phyloP scores from a whole-genome alignment of 345 rosid species.

The Trapa bicornis region DNA sequence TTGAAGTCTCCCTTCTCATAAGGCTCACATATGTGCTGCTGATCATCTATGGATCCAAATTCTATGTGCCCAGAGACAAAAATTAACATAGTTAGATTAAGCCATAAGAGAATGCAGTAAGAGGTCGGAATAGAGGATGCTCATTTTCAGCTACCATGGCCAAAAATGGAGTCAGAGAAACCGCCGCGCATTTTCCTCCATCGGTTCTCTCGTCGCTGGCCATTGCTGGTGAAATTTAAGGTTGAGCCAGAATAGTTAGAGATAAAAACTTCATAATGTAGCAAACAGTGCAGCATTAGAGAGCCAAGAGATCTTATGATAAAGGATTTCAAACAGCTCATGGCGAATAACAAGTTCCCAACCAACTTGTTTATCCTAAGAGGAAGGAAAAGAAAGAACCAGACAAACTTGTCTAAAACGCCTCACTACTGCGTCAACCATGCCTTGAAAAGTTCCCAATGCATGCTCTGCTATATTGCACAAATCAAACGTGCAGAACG shows the following conservation, averaged over 20 bases:
- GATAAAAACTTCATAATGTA: neutral
- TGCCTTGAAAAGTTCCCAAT: neutral
- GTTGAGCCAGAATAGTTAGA: neutral
- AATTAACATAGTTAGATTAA: neutral
- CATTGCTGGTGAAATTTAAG: neutral
- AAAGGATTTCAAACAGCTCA: neutral
- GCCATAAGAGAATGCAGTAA: neutral
- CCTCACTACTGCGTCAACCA: neutral
- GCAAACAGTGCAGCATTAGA: neutral
- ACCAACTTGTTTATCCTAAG: neutral
- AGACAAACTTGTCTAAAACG: neutral
- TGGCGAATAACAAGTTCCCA: neutral
- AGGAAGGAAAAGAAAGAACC: neutral
- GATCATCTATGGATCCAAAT: constrained; percentile 14
- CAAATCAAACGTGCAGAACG: neutral
- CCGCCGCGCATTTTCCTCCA: constrained; percentile 30
- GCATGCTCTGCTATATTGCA: neutral
- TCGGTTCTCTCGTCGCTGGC: constrained; percentile 11
- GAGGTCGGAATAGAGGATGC: too few species aligned
- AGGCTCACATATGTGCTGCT: constrained; percentile 9
- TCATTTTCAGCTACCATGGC: constrained; percentile 24
- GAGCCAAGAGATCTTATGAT: neutral
- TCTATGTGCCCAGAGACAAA: constrained; percentile 14
- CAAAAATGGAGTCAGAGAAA: constrained; percentile 32
- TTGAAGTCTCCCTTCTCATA: constrained; percentile 16